These are phyloP conservation scores for Hyaloscypha variabilis DNA, from an alignment of 495 filamentous ascomycete genomes.

Conservation along the genomic window DNA sequence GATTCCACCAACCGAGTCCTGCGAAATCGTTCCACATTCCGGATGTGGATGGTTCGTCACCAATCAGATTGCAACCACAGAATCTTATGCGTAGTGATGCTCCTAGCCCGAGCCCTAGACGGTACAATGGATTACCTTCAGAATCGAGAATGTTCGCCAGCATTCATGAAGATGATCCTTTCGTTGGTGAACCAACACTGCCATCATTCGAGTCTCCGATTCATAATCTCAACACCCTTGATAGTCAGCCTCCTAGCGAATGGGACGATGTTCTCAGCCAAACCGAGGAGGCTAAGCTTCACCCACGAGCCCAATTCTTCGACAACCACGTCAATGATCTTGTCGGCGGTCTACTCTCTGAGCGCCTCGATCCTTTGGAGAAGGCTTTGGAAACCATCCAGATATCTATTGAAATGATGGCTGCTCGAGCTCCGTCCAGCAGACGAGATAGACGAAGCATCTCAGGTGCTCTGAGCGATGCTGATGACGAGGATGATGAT, in stretches of 20 bases:
- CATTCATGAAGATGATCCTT: conserved; percentile 35
- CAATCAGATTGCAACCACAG: conserved; percentile 56
- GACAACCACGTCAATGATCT: conserved; percentile 85
- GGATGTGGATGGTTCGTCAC: conserved; percentile 46
- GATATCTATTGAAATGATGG: conserved; percentile 56
- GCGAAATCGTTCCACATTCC: conserved; percentile 38
- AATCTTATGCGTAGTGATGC: conserved; percentile 65
- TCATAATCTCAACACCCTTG: conserved; percentile 65
- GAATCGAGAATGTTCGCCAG: conserved; percentile 38
- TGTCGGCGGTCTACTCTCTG: conserved; percentile 76
- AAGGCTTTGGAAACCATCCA: conserved; percentile 75
- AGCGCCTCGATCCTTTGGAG: conserved; percentile 77
- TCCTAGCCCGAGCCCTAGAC: conserved; percentile 73
- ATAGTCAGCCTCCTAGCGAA: conserved; percentile 75
- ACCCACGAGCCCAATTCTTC: conserved; percentile 75
- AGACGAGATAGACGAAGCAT: conserved; percentile 55
- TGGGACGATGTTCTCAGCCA: conserved; percentile 89
- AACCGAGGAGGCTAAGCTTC: conserved; percentile 78
- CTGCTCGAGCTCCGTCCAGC: conserved; percentile 44
- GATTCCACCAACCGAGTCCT: conserved; percentile 42
- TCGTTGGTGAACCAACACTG: conserved; percentile 20
- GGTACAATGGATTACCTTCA: conserved; percentile 47
- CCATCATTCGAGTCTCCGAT: conserved; percentile 51
- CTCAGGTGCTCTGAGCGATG: conserved; percentile 68
- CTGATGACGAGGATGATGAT: conserved; percentile 94